Conservation (phyloP, 352 stramenopile species). For the Blastocystis sp. region DNA sequence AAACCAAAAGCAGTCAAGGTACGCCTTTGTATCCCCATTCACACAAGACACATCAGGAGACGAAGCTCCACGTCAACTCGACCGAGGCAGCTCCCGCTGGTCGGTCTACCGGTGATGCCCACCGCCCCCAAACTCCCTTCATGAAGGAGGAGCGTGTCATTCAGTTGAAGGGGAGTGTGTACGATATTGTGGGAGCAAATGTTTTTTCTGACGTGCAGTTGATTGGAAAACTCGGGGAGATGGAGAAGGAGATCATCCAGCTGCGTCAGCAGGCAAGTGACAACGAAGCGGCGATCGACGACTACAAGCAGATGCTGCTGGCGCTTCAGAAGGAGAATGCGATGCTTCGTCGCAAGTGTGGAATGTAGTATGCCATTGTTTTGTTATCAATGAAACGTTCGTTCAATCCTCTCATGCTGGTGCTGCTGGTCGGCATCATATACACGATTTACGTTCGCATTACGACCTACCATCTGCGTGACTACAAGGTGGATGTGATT, state of each 20-base stretch:
- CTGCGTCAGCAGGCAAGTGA: neutral
- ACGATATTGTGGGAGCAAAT: neutral
- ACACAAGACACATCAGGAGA: neutral
- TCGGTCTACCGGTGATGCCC: neutral
- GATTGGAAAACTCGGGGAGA: neutral
- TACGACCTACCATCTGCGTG: neutral
- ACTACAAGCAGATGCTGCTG: neutral
- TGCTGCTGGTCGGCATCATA: neutral
- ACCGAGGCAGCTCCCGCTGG: neutral
- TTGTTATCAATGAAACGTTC: slow-evolving; percentile 32
- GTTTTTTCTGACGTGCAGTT: neutral
- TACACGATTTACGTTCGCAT: neutral
- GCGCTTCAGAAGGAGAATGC: slow-evolving; percentile 26
- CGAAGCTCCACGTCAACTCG: neutral
- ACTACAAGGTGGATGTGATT: neutral
- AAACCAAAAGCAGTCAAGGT: neutral
- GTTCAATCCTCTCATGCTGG: slow-evolving; percentile 43
- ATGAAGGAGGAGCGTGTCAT: too few relatives aligned
- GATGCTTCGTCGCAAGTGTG: neutral
- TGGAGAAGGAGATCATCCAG: neutral
- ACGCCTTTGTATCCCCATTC: neutral
- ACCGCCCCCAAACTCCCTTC: too few relatives aligned
- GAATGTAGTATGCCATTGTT: slow-evolving; percentile 9
- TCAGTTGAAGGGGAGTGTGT: slow-evolving; percentile 8
- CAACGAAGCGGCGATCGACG: slow-evolving; percentile 23